A percentile compares a stretch with the other conserved stretches of the same genome.
These are phyloP conservation scores for Elongisporangium senticosum DNA, from an alignment of 352 stramenopile species.

Conservation along the genomic window DNA sequence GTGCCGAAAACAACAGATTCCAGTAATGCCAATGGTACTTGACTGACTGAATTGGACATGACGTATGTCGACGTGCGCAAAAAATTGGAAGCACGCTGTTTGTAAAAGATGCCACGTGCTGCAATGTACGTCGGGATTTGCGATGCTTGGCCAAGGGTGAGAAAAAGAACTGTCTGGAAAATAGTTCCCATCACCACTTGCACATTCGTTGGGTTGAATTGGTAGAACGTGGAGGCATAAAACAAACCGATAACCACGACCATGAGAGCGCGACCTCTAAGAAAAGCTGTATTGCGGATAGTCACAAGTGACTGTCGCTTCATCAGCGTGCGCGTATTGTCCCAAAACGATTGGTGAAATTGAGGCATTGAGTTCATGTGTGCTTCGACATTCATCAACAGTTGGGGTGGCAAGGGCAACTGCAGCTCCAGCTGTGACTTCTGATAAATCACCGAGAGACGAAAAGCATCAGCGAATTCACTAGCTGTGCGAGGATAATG, in stretches of 20 bases:
- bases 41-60: conserved; percentile 26
- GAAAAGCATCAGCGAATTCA: conserved; percentile 42
- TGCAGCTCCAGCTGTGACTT: conserved; percentile 21
- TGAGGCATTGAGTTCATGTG: conserved; percentile 29
- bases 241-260: conserved; percentile 42
- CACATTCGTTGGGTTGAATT: conserved; percentile 30
- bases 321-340: conserved; percentile 26
- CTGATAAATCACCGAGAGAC: conserved; percentile 26
- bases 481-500: conserved; percentile 15
- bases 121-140: conserved; percentile 73
- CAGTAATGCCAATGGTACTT: conserved; percentile 26
- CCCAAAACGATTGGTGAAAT: conserved; percentile 35
- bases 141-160: conserved; percentile 61
- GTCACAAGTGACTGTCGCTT: conserved; percentile 52
- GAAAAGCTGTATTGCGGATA: conserved; percentile 28
- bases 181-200: conserved; percentile 61
- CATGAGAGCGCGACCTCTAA: conserved; percentile 24
- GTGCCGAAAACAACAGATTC: conserved; percentile 67
- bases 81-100: conserved; percentile 71
- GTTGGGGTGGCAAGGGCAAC: conserved; percentile 13
- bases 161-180: conserved; percentile 71
- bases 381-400: conserved; percentile 11
- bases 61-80: conserved; percentile 62
- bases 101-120: conserved; percentile 64
- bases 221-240: conserved; percentile 37